Conservation (phyloP, 331 rosid genomes). For the Erythrophleum ivorense region DNA sequence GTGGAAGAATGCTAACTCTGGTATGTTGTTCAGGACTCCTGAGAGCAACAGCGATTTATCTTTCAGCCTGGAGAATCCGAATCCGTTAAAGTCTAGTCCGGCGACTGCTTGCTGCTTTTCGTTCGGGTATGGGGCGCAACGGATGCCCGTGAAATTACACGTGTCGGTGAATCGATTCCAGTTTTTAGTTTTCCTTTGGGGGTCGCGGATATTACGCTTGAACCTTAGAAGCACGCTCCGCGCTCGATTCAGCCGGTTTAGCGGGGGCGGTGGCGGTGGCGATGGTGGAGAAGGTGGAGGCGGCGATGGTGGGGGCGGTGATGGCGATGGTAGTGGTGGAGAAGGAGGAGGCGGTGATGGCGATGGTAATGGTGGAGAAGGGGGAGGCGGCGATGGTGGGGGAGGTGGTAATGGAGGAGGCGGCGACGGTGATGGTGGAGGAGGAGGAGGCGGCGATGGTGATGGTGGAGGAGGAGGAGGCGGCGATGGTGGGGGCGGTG, state of each 20-base stretch:
- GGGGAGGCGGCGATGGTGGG: too few species aligned
- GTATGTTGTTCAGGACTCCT: constrained; percentile 38
- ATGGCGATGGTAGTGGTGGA: too few species aligned
- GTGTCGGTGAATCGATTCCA: constrained; percentile 6
- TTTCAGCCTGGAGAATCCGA: not conserved
- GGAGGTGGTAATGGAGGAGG: too few species aligned
- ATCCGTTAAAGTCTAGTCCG: constrained; percentile 60
- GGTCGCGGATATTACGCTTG: not conserved
- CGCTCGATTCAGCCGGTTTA: constrained; percentile 27
- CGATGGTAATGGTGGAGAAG: too few species aligned
- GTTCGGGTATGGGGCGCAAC: constrained; percentile 20
- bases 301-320: not conserved
- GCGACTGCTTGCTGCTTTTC: not conserved
- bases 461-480: too few species aligned
- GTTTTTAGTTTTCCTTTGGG: not conserved
- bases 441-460: too few species aligned
- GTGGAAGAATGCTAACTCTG: constrained; percentile 56
- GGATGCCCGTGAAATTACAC: constrained; percentile 43
- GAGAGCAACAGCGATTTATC: not conserved
- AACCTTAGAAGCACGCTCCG: not conserved
- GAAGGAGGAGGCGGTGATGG: too few species aligned
- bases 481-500: not conserved
- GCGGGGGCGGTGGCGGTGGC: not conserved
- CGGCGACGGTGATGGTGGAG: too few species aligned
- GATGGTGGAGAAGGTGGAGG: not conserved